phyloP scores from a whole-genome alignment of 2,329 filamentous ascomycete species.

The Cladosporium sp. region DNA sequence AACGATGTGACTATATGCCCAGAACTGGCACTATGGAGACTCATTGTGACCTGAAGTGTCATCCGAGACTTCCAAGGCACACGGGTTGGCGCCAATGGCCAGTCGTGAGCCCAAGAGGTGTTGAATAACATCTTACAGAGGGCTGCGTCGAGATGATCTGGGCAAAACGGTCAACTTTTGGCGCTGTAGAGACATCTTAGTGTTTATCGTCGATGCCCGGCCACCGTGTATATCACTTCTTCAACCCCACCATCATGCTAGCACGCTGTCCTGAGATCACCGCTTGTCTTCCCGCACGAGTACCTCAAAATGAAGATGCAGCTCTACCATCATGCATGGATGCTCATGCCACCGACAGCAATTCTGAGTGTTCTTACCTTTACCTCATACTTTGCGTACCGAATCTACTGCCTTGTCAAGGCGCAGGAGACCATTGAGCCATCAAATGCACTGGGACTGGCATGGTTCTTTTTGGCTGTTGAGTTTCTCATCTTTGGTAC shows the following conservation, averaged over 20 bases:
- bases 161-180: neutral
- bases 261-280: too few species aligned
- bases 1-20: too few species aligned
- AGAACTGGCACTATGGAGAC: neutral
- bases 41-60: neutral
- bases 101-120: too few species aligned
- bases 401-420: conserved; percentile 7
- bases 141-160: neutral
- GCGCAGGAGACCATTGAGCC: conserved; percentile 7
- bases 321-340: conserved; percentile 8
- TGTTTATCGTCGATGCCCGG: neutral
- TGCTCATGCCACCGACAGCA: conserved; percentile 8
- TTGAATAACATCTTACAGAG: too few species aligned
- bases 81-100: too few species aligned
- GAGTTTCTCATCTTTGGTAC: conserved; percentile 11
- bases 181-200: conserved; percentile 1
- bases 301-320: neutral
- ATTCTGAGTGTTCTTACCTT: conserved; percentile 6
- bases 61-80: neutral
- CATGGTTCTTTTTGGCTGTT: conserved; percentile 8
- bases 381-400: conserved; percentile 10
- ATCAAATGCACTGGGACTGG: conserved; percentile 7
- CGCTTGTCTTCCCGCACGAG: neutral
- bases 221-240: neutral
- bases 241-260: neutral